phyloP scores from a whole-genome alignment of 257 asterid species.

The Echium plantagineum region DNA sequence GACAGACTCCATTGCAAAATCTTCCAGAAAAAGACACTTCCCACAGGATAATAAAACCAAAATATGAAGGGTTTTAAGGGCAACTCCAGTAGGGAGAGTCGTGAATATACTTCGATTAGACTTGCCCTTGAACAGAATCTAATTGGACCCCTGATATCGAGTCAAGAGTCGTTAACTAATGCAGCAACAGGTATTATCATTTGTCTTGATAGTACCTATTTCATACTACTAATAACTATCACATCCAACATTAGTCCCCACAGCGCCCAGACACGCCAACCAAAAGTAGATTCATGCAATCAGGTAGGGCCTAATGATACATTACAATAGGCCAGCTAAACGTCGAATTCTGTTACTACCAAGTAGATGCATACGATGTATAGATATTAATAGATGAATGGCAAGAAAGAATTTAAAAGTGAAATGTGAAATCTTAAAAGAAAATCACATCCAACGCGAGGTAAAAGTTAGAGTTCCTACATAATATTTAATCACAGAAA shows the following conservation, averaged over 20 bases:
- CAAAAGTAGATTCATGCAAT: background rate
- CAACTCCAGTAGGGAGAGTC: background rate
- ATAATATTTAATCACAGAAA: conserved; percentile 1
- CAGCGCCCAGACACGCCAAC: background rate
- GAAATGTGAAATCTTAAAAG: too few species aligned
- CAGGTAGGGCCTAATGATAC: background rate
- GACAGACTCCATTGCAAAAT: conserved; percentile 3
- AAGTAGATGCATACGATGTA: background rate
- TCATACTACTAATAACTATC: background rate
- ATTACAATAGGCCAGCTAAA: background rate
- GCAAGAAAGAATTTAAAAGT: background rate
- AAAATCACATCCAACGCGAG: background rate
- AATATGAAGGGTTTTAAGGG: background rate
- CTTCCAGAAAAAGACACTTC: background rate
- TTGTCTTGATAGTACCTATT: too few species aligned
- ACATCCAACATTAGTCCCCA: background rate
- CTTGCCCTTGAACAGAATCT: background rate
- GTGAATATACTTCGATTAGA: background rate
- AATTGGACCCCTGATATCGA: background rate
- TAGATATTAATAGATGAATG: background rate
- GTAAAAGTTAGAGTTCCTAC: background rate
- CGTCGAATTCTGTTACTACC: background rate
- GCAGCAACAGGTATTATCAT: too few species aligned
- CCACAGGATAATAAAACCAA: background rate
- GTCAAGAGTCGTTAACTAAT: too few species aligned